Base-by-base conservation (phyloP, 2,329 filamentous ascomycete species). In the Penicillium oxalicum region DNA sequence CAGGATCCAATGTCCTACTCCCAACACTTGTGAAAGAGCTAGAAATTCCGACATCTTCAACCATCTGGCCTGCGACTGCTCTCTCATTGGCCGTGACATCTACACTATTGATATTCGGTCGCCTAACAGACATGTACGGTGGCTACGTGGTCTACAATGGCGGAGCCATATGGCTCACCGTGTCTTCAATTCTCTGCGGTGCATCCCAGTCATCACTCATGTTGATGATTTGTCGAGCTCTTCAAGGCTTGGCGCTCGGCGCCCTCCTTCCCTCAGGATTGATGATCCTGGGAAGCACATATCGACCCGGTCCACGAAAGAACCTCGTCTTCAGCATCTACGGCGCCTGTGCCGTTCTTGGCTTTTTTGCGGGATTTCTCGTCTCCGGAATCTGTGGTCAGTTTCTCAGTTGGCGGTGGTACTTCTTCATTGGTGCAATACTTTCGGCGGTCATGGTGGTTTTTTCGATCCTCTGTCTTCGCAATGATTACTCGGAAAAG, bases 221-320 rank as follows among this genome's bases (percentile, higher is more conserved):
- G 82, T 74, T 91, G 52, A 84, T 88, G 56, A 73, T 86, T 47
- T 87, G 83, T 61, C 83, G 87, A 45, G 86, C 86, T 7, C 70
- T 90, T 38, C 86, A 89, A 65, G 87, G 87, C 0, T 69, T 91
- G 8, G 87, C 86, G 0, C 77, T 84, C 1, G 84, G 86, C 0
- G 85, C 86, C 0, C 88, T 87, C 52, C 66, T 89, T 11, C 84
- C 85, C 0, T 80, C 82, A 0, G 80, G 83, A 1, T 77, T 89
- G 48, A 83, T 83, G 70, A 72, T 87, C 9, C 69, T 87, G 1
- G 83, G 83, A 1, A 80, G 75, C 41, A 77, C 74, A 2, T 87
- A 88, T 61, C 75, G 83, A 4, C 83, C 84, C 0, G 83, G 83
- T 0, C 83, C 82, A 1, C 74, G 83, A 5, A 87, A 87, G 68